Evolutionary conservation across 1,139 yeast species (phyloP).

Genomic region (Candida sp.): DNA sequence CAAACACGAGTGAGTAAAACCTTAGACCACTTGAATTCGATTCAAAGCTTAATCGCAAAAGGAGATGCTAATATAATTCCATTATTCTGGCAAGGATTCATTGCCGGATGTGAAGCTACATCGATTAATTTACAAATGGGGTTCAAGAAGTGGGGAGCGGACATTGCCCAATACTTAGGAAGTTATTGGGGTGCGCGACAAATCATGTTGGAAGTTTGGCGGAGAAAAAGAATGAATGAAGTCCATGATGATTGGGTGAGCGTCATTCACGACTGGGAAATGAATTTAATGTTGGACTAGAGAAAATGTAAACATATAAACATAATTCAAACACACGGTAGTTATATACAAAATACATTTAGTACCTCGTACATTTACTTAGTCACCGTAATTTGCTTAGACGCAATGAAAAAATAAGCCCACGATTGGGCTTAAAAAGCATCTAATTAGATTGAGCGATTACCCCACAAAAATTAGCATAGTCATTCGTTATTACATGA

Average conservation of each 20-base stretch:
- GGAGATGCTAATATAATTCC: slow-evolving; percentile 66
- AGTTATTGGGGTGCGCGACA: slow-evolving; percentile 86
- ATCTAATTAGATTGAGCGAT: no score
- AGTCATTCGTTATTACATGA: no score
- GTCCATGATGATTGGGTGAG: slow-evolving; percentile 72
- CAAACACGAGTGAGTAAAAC: slow-evolving; percentile 63
- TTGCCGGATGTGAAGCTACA: slow-evolving; percentile 82
- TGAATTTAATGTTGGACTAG: slow-evolving; percentile 71
- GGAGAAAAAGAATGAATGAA: slow-evolving; percentile 60
- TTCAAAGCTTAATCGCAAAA: slow-evolving; percentile 55
- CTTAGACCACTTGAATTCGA: slow-evolving; percentile 59
- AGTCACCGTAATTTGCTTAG: no score
- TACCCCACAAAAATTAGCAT: no score
- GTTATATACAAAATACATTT: no score
- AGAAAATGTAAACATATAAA: neutral
- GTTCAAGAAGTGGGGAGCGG: slow-evolving; percentile 79
- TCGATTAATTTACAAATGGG: slow-evolving; percentile 57
- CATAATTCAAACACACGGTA: no score
- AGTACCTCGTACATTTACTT: no score
- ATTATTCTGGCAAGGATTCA: slow-evolving; percentile 84
- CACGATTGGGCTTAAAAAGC: no score
- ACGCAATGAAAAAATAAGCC: no score
- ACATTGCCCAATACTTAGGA: slow-evolving; percentile 70
- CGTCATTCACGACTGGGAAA: slow-evolving; percentile 80
- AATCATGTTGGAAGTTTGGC: slow-evolving; percentile 85